Evolutionary conservation across 495 filamentous ascomycete species (phyloP), one percentile per base, ranked within the genome.

Genomic region (Geoglossum glabrum): DNA sequence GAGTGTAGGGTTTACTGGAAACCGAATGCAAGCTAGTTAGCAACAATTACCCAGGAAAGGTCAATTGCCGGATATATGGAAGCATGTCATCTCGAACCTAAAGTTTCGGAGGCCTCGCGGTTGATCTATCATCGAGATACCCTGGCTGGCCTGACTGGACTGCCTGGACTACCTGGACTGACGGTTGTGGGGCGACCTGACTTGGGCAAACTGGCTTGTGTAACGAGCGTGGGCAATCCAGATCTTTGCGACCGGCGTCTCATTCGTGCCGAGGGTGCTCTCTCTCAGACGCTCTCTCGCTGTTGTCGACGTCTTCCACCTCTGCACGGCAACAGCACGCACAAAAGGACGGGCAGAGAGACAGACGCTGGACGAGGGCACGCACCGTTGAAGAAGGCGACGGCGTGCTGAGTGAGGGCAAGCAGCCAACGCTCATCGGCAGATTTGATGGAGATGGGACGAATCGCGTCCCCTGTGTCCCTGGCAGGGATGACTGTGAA

Each of bases 1-100:
- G 49, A 52, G 49, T 52, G 49, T 52, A 52, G 19, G 21, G 49
- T 52, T 52, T 52, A 52, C 19, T 52, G 25, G 49, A 52, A 52
- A 15, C 23, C 49, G 28, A 52, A 21, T 7, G 30, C n/a, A 28
- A 52, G 11, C 28, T 27, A 1, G 10, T 52, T 26, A 52, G 49
- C 49, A 52, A 52, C 46, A 25, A 52, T 13, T 3, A 13, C 49
- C 25, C 28, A 4, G n/a, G n/a, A n/a, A n/a, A n/a, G 11, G 9
- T 27, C 17, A 9, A 50, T 10, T 21, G n/a, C 19, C 49, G 49
- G 40, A 45, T 45, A 19, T 45, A 21, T 19, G n/a, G 40, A 45
- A 45, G 40, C 2, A 5, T 10, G n/a, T 45, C 40, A 45, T 21
- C 11, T 21, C 17, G 3, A 45, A 21, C 3, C 40, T 45, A 21